A percentile compares a stretch with the other conserved stretches of the same genome.
Conservation (phyloP, 768 basidiomycete genomes). For the Serendipita sp. region DNA sequence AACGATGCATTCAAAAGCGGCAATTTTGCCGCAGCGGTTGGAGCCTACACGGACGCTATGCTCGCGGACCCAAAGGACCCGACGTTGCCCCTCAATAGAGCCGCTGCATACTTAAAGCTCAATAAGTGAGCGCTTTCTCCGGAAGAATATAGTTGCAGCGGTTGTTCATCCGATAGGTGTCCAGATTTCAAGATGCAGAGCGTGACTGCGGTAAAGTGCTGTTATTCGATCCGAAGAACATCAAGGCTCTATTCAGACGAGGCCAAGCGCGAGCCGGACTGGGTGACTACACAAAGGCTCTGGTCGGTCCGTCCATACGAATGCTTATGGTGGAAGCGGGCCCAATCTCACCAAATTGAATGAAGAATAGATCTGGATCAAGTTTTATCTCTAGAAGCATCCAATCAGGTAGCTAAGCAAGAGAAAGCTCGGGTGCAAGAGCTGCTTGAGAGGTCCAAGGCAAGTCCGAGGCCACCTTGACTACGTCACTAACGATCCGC, state of each 20-base stretch:
- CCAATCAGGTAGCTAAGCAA: constrained; percentile 42
- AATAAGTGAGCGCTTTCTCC: constrained; percentile 58
- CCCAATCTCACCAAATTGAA: neutral
- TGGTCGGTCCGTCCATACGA: constrained; percentile 32
- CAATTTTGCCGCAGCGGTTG: constrained; percentile 63
- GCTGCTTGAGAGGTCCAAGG: constrained; percentile 17
- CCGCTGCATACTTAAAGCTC: constrained; percentile 84
- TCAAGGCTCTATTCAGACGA: constrained; percentile 68
- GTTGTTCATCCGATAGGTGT: constrained; percentile 8
- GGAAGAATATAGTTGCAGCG: constrained; percentile 9
- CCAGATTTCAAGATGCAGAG: constrained; percentile 63
- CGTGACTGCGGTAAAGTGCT: constrained; percentile 62
- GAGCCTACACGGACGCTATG: constrained; percentile 73
- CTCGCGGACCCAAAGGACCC: constrained; percentile 51
- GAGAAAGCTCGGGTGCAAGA: constrained; percentile 41
- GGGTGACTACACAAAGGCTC: constrained; percentile 40
- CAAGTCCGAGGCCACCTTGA: neutral
- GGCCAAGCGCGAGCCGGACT: constrained; percentile 52
- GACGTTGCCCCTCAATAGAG: constrained; percentile 76
- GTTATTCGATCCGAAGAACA: constrained; percentile 37
- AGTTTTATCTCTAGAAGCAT: constrained; percentile 45
- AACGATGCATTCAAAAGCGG: constrained; percentile 73
- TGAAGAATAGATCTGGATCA: constrained; percentile 38
- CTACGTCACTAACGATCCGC: neutral
- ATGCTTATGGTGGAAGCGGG: neutral